A percentile compares a stretch with the other conserved stretches of the same genome.
Conservation (phyloP, 1,284 basidiomycete genomes). For the Microbotryomycetes sp. region DNA sequence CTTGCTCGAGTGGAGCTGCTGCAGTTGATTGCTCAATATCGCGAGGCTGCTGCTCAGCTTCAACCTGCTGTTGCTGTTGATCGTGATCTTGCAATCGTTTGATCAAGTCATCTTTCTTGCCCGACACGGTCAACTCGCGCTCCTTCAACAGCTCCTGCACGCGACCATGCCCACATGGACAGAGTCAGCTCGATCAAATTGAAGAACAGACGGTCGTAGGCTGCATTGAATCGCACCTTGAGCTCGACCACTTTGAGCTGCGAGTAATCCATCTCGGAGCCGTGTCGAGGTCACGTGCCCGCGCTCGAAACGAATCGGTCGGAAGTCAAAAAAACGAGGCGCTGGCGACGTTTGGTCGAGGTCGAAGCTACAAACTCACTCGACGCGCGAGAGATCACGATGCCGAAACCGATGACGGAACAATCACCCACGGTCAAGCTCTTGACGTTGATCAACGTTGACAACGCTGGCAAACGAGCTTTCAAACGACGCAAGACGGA, state of each 20-base stretch:
- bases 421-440: constrained; percentile 50
- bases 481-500: constrained; percentile 45
- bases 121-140: constrained; percentile 16
- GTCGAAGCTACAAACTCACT: too few species aligned
- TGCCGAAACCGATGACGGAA: constrained; percentile 22
- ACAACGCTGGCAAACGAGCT: constrained; percentile 51
- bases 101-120: constrained; percentile 35
- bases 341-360: too few species aligned
- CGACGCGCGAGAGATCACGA: too few species aligned
- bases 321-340: too few species aligned
- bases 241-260: constrained; percentile 28
- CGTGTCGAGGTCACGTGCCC: too few species aligned
- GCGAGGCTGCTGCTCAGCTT: not conserved
- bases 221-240: constrained; percentile 10
- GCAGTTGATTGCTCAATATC: not conserved
- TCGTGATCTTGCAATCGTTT: constrained; percentile 17
- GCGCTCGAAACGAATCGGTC: too few species aligned
- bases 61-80: not conserved
- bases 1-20: not conserved
- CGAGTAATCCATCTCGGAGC: constrained; percentile 2
- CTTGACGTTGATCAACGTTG: constrained; percentile 84
- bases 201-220: not conserved
- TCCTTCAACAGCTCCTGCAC: constrained; percentile 29
- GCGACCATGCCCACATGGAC: not conserved
- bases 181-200: not conserved